These are phyloP conservation scores for Pythium brachiatum DNA, from an alignment of 352 stramenopile species.

Conservation along the genomic window DNA sequence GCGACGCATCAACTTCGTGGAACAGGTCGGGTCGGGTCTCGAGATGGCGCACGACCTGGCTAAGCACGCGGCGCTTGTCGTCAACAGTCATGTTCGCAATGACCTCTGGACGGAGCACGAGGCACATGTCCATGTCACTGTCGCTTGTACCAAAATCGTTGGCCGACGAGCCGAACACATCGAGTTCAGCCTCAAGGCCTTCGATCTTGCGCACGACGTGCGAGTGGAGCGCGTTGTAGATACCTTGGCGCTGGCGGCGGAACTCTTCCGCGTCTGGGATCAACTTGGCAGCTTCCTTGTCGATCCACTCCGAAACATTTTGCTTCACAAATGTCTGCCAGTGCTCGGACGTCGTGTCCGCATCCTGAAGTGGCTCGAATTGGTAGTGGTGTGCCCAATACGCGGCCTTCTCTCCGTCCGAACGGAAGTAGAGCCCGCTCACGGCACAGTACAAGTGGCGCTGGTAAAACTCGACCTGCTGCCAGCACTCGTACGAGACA, in stretches of 20 bases:
- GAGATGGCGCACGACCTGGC: slow-evolving; percentile 52
- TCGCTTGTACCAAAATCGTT: slow-evolving; percentile 95
- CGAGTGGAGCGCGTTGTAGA: slow-evolving; percentile 64
- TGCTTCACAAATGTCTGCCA: slow-evolving; percentile 41
- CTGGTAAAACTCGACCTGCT: slow-evolving; percentile 59
- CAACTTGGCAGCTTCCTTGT: slow-evolving; percentile 41
- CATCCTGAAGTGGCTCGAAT: slow-evolving; percentile 38
- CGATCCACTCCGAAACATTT: slow-evolving; percentile 48
- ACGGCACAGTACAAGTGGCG: slow-evolving; percentile 71
- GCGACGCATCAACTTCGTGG: slow-evolving; percentile 60
- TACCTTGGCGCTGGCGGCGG: slow-evolving; percentile 51
- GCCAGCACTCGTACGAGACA: slow-evolving; percentile 47
- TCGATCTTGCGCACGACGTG: slow-evolving; percentile 58
- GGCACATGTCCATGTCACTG: slow-evolving; percentile 94
- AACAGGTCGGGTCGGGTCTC: slow-evolving; percentile 68
- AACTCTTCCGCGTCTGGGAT: slow-evolving; percentile 71
- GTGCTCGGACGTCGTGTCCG: slow-evolving; percentile 30
- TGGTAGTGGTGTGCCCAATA: slow-evolving; percentile 72
- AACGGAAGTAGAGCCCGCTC: slow-evolving; percentile 67
- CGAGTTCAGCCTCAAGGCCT: slow-evolving; percentile 42
- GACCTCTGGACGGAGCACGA: slow-evolving; percentile 46
- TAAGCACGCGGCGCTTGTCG: slow-evolving; percentile 70
- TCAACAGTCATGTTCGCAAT: slow-evolving; percentile 31
- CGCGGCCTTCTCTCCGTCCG: slow-evolving; percentile 33
- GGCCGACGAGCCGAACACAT: slow-evolving; percentile 95